Base-by-base conservation (phyloP, 208 protist species). In the Acanthamoeba triangularis region DNA sequence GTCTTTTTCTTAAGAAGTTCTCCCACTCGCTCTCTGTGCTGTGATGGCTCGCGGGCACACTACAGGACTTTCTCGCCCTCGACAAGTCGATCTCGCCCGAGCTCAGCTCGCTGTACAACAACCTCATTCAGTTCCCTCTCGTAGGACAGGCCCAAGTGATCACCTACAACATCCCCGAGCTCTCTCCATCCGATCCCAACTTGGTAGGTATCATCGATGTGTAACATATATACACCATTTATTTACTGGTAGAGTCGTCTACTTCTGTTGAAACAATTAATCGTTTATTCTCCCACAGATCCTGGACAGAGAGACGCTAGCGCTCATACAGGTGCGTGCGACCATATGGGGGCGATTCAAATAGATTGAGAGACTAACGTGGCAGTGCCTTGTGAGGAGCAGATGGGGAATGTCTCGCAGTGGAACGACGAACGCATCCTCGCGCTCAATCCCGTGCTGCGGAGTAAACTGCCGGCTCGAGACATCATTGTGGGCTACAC, bases 91-190 rank as follows among this genome's bases (percentile, higher is more conserved):
- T 78, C 11, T 78, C 35, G 16, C 69, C 69, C 35, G 69, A 49
- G 16, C 37, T 78, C 35, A 78, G 69, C 10, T 35, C 69, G 69
- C 37, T 78, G n/a, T 78, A 78, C 69, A 78, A 49, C 20, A 61
- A 59, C 33, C 78, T 87, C n/a, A 37, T 61, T 10, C 78, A 87
- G 78, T 87, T 87, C 20, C 78, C 78, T 2, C 41, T 87, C 11
- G 78, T 61, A 7, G 78, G 30, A n/a, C 47, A 87, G 30, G 78
- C 78, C n/a, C 1, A 16, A 5, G 78, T 87, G 28, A 18, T 87
- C 4, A 37, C 78, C 37, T 87, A 87, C 78, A 87, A 87, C 30
- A 30, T 87, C 78, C 78, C 78, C 49, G 41, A 63, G n/a, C 37
- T 87, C 47, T 25, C 5, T 11, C 47, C 47, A 6, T 49, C 35